Conservation (phyloP, 805 yeast species). For the Hanseniaspora meyeri region DNA sequence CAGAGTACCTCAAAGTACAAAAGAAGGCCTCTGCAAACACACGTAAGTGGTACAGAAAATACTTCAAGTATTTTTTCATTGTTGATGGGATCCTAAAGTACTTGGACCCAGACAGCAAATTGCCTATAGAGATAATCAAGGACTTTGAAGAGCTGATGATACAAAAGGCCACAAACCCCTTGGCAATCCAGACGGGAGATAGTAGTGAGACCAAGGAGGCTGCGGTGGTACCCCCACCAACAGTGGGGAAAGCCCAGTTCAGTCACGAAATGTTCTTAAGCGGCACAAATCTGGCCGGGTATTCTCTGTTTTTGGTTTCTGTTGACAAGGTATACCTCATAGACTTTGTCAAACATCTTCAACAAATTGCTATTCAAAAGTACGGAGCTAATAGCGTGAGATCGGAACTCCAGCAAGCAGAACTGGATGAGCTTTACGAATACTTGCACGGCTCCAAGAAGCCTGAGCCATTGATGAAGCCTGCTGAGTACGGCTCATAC, state of each 20-base stretch:
- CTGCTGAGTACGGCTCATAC: neutral
- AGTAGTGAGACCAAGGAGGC: neutral
- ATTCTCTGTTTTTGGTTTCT: constrained; percentile 4
- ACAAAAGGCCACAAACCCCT: neutral
- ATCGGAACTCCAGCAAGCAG: neutral
- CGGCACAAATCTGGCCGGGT: constrained; percentile 6
- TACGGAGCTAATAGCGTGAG: constrained; percentile 2
- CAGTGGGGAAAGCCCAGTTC: neutral
- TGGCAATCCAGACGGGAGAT: neutral
- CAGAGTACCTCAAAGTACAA: constrained; percentile 1
- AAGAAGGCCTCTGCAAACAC: constrained; percentile 5
- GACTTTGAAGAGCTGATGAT: constrained; percentile 12
- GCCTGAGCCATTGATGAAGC: constrained; percentile 11
- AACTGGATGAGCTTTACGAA: neutral
- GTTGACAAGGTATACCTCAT: neutral
- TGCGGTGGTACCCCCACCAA: neutral
- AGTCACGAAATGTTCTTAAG: constrained; percentile 13
- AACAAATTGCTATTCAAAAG: neutral
- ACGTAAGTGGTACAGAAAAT: constrained; percentile 13
- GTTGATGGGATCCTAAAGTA: constrained; percentile 9
- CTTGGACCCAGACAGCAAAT: constrained; percentile 3
- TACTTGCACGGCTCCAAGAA: neutral
- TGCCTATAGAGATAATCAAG: constrained; percentile 9
- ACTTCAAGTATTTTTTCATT: constrained; percentile 9
- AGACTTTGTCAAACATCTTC: constrained; percentile 2